Conservation (phyloP, 2,329 filamentous ascomycete species). For the Colletotrichum spaethianum region DNA sequence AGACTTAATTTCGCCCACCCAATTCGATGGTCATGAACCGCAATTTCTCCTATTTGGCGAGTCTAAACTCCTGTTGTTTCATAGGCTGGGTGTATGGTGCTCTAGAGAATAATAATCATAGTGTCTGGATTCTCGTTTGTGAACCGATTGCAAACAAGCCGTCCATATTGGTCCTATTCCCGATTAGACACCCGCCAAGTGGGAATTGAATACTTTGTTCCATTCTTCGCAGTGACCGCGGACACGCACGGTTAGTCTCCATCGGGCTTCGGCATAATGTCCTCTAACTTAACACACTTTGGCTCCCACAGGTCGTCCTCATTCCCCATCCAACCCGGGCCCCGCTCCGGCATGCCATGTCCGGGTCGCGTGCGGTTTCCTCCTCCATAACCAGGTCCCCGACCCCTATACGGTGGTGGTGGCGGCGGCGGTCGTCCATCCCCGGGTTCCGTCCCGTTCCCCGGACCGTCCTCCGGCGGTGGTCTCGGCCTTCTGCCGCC, state of each 20-base stretch:
- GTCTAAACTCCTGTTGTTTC: too few relatives aligned
- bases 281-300: constrained; percentile 45
- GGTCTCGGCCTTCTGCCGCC: constrained; percentile 37
- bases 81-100: too few relatives aligned
- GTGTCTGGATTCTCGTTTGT: too few relatives aligned
- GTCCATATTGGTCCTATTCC: too few relatives aligned
- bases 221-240: background rate
- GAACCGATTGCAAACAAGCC: too few relatives aligned
- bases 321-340: constrained; percentile 39
- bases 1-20: too few relatives aligned
- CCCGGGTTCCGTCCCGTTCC: constrained; percentile 35
- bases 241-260: background rate
- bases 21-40: too few relatives aligned
- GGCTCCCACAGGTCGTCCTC: constrained; percentile 47
- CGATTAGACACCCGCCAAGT: too few relatives aligned
- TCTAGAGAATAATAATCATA: too few relatives aligned
- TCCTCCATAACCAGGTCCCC: constrained; percentile 19
- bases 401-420: constrained; percentile 19
- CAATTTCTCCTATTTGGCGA: too few relatives aligned
- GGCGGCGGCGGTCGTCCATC: constrained; percentile 12
- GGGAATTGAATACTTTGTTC: background rate
- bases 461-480: constrained; percentile 14
- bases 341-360: constrained; percentile 19
- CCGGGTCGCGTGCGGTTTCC: constrained; percentile 12
- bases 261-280: constrained; percentile 36